These are phyloP conservation scores for Tylopilus intermedius DNA, from an alignment of 768 basidiomycete genomes.

Conservation along the genomic window DNA sequence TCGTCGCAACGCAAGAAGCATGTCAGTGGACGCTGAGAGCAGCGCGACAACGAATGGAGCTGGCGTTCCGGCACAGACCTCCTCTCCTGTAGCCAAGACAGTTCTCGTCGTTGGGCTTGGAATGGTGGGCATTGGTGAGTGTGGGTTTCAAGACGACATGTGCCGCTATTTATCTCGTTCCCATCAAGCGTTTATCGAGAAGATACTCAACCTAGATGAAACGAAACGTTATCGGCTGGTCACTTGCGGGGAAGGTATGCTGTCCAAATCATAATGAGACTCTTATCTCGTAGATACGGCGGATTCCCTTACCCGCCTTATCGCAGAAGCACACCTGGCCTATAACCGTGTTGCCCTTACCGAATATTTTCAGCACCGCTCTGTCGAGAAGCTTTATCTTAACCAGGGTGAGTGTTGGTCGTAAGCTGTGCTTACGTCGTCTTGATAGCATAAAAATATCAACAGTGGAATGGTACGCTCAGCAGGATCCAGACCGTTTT, in stretches of 20 bases:
- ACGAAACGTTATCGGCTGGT: slow-evolving; percentile 46
- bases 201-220: slow-evolving; percentile 54
- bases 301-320: slow-evolving; percentile 8
- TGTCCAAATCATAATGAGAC: not conserved
- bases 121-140: slow-evolving; percentile 12
- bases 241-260: slow-evolving; percentile 55
- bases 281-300: slow-evolving; percentile 23
- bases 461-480: slow-evolving; percentile 51
- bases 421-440: not conserved
- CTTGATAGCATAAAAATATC: slow-evolving; percentile 14
- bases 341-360: slow-evolving; percentile 52
- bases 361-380: slow-evolving; percentile 58
- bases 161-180: not conserved
- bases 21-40: not conserved
- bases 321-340: slow-evolving; percentile 40
- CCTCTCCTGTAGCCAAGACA: not conserved
- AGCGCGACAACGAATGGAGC: not conserved
- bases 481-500: slow-evolving; percentile 54
- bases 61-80: not conserved
- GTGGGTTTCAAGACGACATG: not conserved
- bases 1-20: not conserved
- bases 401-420: slow-evolving; percentile 36
- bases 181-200: slow-evolving; percentile 59
- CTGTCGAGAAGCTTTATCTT: slow-evolving; percentile 55
- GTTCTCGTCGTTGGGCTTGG: slow-evolving; percentile 7